Base-by-base conservation (phyloP, 2,329 filamentous ascomycete species). In the Monilinia polystroma region DNA sequence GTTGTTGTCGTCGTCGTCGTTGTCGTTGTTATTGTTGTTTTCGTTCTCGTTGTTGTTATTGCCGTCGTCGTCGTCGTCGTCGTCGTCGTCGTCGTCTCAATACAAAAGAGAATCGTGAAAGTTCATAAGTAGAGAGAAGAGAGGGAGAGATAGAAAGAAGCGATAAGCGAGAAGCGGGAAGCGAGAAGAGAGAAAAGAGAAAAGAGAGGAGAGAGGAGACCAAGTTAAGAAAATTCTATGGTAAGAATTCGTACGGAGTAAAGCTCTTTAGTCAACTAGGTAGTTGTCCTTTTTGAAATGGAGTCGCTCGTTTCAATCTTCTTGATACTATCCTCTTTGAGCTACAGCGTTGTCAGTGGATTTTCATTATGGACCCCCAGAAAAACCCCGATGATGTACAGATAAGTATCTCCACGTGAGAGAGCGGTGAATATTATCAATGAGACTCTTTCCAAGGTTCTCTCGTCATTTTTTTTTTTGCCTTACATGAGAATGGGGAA, bases 381-480 rank as follows among this genome's bases (percentile, higher is more conserved):
- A 47, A 47, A 32, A 64, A 5, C 35, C 51, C 51, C 51, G 38
- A 57, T 64, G 53, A 64, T 64, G 53, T 47, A 20, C 62, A 56
- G 51, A 43, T 56, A 45, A 8, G 12, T 16, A 20, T 20, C 18
- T 63, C 10, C 51, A 64, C 51, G 38, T 64, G 26, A 57, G 45
- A 32, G 62, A 47, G 62, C 62, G 62, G 62, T 64, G 62, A 58
- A 57, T 45, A 18, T 35, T 47, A 47, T 47, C 45, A 20, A 47
- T 18, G 18, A 20, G 6, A 18, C 20, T 20, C 45, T n/a, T 47
- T 20, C 32, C 10, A 56, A n/a, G 29, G 18, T n/a, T 38, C 12
- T 63, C 49, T 32, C 20, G 5, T 47, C 6, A n/a, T n/a, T n/a
- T 10, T 14, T 16, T 32, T 59, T n/a, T 47, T 32, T 35, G 32